Evolutionary conservation across 495 filamentous ascomycete species (phyloP).

Genomic region (Penicillium cinerascens): DNA sequence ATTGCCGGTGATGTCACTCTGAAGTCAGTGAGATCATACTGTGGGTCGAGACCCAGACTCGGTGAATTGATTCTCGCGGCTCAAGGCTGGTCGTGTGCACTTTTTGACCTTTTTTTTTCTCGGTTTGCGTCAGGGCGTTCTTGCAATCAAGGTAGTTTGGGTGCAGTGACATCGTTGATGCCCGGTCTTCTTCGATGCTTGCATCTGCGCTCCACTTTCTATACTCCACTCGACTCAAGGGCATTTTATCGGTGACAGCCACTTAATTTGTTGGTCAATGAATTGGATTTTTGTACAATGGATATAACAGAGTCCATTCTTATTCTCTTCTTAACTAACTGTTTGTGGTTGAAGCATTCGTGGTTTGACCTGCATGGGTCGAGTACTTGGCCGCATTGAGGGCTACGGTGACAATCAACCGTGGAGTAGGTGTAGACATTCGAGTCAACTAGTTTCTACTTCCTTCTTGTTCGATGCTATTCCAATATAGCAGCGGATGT

Average conservation of each 20-base stretch:
- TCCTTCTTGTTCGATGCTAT: neutral
- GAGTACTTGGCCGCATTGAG: neutral
- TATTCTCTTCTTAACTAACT: neutral
- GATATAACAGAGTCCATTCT: neutral
- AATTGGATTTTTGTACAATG: neutral
- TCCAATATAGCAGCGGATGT: neutral
- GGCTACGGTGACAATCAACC: neutral
- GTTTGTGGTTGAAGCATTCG: neutral
- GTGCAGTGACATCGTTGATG: conserved; percentile 17
- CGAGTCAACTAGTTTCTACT: neutral
- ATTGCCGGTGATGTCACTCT: conserved; percentile 33
- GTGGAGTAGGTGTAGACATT: neutral
- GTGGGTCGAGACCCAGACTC: conserved; percentile 22
- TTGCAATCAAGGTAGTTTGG: conserved; percentile 17
- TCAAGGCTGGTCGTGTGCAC: conserved; percentile 4
- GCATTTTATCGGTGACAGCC: neutral
- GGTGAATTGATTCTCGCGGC: conserved; percentile 3
- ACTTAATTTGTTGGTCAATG: neutral
- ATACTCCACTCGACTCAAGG: neutral
- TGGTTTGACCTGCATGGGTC: neutral
- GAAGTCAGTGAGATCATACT: conserved; percentile 37
- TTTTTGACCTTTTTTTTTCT: conserved; percentile 10
- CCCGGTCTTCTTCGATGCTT: neutral
- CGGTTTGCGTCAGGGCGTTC: neutral
- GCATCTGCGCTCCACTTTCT: conserved; percentile 10